Percentiles rank a stretch among this genome's conserved stretches.
These are phyloP conservation scores for Hygrophila difformis DNA, from an alignment of 257 asterid genomes.

Conservation along the genomic window DNA sequence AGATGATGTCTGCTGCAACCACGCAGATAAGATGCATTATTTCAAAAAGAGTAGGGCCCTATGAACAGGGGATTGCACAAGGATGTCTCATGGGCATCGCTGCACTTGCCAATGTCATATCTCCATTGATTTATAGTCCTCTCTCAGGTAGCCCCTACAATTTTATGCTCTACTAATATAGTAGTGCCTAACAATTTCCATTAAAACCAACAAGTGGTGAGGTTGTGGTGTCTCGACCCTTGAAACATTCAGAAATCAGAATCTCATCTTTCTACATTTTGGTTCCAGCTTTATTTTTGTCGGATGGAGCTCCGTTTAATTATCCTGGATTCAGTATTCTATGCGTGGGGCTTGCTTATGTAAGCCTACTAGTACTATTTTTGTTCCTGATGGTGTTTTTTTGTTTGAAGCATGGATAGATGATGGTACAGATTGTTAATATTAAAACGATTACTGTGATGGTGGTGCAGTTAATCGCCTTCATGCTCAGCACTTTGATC, in stretches of 20 bases:
- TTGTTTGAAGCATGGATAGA: not conserved
- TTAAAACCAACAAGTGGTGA: too few relatives aligned
- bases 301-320: slow-evolving; percentile 60
- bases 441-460: not conserved
- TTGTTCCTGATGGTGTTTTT: too few relatives aligned
- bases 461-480: slow-evolving; percentile 28
- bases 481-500: slow-evolving; percentile 23
- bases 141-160: slow-evolving; percentile 42
- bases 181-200: too few relatives aligned
- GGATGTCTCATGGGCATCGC: slow-evolving; percentile 53
- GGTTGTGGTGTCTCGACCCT: too few relatives aligned
- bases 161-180: too few relatives aligned
- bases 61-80: slow-evolving; percentile 68
- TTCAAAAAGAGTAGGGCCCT: slow-evolving; percentile 71
- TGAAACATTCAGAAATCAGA: too few relatives aligned
- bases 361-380: slow-evolving; percentile 37
- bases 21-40: slow-evolving; percentile 75
- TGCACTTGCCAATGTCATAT: slow-evolving; percentile 51
- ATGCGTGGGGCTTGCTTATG: slow-evolving; percentile 70
- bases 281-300: slow-evolving; percentile 59
- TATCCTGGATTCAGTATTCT: slow-evolving; percentile 85
- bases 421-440: not conserved
- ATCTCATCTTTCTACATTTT: too few relatives aligned
- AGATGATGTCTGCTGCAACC: not conserved
- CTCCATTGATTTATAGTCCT: slow-evolving; percentile 75